Percentiles rank a stretch among this genome's conserved stretches.
Evolutionary conservation across 179 eudicot genomes (phyloP).

Genomic region (Camellia oleifera): DNA sequence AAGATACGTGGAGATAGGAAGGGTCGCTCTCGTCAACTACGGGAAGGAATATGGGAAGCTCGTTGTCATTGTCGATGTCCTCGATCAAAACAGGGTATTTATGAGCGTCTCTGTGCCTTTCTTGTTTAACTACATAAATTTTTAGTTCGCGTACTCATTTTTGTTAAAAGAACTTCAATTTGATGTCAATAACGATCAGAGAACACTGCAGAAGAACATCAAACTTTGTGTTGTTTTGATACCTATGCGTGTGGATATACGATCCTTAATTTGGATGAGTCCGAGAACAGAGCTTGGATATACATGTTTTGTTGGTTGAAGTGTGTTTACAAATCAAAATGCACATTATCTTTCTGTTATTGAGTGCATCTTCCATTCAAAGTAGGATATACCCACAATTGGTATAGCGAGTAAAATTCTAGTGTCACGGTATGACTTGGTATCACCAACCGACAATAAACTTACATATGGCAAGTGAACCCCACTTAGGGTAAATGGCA

Average conservation of each 20-base stretch:
- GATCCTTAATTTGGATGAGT: not conserved
- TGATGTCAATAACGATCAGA: not conserved
- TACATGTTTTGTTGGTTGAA: not conserved
- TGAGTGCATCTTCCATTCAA: not conserved
- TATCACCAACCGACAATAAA: no score
- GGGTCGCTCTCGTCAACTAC: constrained; percentile 56
- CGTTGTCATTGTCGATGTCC: constrained; percentile 48
- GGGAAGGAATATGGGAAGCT: constrained; percentile 49
- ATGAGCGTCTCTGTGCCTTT: not conserved
- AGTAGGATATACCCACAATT: not conserved
- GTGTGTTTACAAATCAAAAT: not conserved
- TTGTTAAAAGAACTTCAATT: not conserved
- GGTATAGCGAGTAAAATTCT: no score
- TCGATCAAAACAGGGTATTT: constrained; percentile 47
- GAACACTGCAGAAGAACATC: not conserved
- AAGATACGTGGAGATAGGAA: constrained; percentile 77
- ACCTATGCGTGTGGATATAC: not conserved
- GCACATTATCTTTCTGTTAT: not conserved
- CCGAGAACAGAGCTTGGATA: not conserved
- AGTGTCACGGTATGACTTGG: no score
- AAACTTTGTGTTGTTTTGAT: not conserved
- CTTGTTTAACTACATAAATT: not conserved
- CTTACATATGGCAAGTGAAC: no score
- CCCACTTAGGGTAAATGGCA: no score
- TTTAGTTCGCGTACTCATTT: not conserved